These are phyloP conservation scores for Halophytophthora polymorphica DNA, from an alignment of 352 stramenopile species.

Conservation along the genomic window DNA sequence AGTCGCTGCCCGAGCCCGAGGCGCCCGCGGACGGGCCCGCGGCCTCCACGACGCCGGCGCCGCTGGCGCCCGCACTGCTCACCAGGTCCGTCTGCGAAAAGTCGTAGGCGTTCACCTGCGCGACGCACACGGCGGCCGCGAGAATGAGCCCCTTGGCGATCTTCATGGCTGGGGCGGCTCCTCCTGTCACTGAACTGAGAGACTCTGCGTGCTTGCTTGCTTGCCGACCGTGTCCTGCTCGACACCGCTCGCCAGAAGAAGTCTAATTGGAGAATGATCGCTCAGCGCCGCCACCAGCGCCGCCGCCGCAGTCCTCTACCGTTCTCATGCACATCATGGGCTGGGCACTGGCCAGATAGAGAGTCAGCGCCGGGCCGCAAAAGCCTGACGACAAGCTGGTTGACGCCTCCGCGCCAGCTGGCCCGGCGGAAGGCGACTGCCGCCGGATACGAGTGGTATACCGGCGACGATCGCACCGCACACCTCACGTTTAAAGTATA, in stretches of 20 bases:
- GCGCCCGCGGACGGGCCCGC: slow-evolving; percentile 6
- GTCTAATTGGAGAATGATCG: slow-evolving; percentile 34
- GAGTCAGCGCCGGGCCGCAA: slow-evolving; percentile 15
- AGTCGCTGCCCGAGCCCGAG: slow-evolving; percentile 14
- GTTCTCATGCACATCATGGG: slow-evolving; percentile 8
- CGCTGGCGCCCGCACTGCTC: slow-evolving; percentile 9
- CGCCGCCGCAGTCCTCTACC: background rate
- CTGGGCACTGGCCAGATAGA: slow-evolving; percentile 17
- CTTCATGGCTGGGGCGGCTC: slow-evolving; percentile 24
- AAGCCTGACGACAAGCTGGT: slow-evolving; percentile 16
- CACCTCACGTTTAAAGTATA: no score
- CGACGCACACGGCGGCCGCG: slow-evolving; percentile 47
- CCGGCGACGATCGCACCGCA: no score
- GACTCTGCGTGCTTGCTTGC: background rate
- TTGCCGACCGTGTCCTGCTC: background rate
- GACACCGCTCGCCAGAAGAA: slow-evolving; percentile 13
- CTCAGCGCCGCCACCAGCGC: background rate
- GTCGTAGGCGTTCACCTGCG: slow-evolving; percentile 52
- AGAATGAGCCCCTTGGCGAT: slow-evolving; percentile 44
- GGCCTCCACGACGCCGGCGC: slow-evolving; percentile 19
- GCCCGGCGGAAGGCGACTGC: slow-evolving; percentile 4
- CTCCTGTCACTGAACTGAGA: background rate
- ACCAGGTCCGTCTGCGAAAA: slow-evolving; percentile 28
- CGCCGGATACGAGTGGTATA: no score
- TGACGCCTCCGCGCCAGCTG: slow-evolving; percentile 8